Evolutionary conservation across 306 rosid genomes (phyloP).

Genomic region (Gynostemma pentaphyllum): DNA sequence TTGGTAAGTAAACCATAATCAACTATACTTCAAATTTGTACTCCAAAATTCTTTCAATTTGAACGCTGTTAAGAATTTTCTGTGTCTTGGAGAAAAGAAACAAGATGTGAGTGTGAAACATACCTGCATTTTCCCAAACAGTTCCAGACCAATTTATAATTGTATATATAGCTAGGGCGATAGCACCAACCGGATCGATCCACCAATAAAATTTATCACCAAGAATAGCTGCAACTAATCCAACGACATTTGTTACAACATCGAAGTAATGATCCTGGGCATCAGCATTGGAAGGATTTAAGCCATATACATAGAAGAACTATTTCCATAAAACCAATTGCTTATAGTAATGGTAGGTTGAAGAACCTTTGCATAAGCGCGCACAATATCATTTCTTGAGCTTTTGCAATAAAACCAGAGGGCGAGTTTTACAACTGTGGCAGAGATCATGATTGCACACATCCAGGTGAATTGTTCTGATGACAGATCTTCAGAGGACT

Average conservation of each 20-base stretch:
- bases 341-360: not conserved
- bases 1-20: too few species aligned
- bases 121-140: constrained; percentile 70
- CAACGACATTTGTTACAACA: constrained; percentile 61
- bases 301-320: too few species aligned
- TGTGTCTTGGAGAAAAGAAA: not conserved
- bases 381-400: constrained; percentile 54
- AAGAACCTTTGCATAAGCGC: constrained; percentile 62
- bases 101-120: not conserved
- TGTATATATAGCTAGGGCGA: constrained; percentile 67
- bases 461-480: constrained; percentile 41
- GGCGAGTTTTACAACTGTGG: constrained; percentile 45
- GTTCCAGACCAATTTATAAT: constrained; percentile 67
- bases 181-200: constrained; percentile 71
- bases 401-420: constrained; percentile 69
- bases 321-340: not conserved
- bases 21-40: not conserved
- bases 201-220: constrained; percentile 66
- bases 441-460: constrained; percentile 50
- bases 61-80: not conserved
- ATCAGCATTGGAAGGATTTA: not conserved
- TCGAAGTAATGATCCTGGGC: constrained; percentile 72
- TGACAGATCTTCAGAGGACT: constrained; percentile 34
- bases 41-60: not conserved
- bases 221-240: constrained; percentile 57